phyloP scores from a whole-genome alignment of 2,329 filamentous ascomycete species.

The Fusarium sp. region DNA sequence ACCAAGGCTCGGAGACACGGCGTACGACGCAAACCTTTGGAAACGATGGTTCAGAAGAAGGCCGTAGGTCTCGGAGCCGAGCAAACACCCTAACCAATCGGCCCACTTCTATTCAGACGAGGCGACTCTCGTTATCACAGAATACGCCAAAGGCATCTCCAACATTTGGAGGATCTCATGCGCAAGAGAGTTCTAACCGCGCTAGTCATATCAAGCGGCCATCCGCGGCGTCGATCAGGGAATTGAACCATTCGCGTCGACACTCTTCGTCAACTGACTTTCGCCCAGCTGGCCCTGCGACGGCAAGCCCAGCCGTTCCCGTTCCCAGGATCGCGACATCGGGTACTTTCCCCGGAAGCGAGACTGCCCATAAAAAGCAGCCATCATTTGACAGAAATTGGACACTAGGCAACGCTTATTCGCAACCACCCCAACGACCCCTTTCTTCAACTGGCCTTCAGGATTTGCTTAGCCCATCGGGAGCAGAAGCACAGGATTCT shows the following conservation, averaged over 20 bases:
- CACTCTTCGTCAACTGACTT: conserved; percentile 85
- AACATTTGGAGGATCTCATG: conserved; percentile 52
- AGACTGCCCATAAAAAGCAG: conserved; percentile 68
- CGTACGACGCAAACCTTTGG: conserved; percentile 67
- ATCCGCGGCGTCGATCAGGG: conserved; percentile 83
- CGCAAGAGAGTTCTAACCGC: conserved; percentile 59
- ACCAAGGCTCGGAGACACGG: conserved; percentile 54
- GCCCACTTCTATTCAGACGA: conserved; percentile 58
- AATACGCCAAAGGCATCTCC: conserved; percentile 60
- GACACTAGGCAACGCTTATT: conserved; percentile 68
- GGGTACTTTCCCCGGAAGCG: conserved; percentile 55
- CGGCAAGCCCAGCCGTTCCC: conserved; percentile 39
- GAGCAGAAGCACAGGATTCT: conserved; percentile 57
- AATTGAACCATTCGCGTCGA: conserved; percentile 83
- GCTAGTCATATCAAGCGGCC: conserved; percentile 67
- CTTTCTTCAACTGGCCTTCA: conserved; percentile 64
- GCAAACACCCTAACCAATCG: conserved; percentile 68
- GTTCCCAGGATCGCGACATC: conserved; percentile 55
- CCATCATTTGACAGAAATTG: conserved; percentile 77
- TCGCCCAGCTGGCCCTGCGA: conserved; percentile 52
- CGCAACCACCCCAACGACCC: conserved; percentile 55
- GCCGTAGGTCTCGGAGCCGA: conserved; percentile 62
- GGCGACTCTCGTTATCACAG: conserved; percentile 61
- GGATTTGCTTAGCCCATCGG: conserved; percentile 54
- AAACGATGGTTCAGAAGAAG: conserved; percentile 69